Percentiles rank a stretch among this genome's conserved stretches.
Conservation (phyloP, 305 asterid species). For the Plantago rigida region DNA sequence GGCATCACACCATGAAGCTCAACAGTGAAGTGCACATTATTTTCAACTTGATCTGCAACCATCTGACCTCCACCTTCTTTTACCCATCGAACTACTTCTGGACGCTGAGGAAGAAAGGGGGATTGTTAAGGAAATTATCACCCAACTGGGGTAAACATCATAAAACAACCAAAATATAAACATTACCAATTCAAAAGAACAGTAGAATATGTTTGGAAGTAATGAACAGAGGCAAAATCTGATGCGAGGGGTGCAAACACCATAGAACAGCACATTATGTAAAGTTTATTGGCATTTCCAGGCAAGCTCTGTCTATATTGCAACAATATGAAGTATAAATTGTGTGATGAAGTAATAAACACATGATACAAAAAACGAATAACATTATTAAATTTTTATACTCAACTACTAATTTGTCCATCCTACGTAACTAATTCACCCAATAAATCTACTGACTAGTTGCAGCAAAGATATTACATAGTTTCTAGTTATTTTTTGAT, state of each 20-base stretch:
- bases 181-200: neutral
- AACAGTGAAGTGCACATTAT: conserved; percentile 52
- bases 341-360: neutral
- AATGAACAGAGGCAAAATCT: neutral
- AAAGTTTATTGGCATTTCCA: too few relatives aligned
- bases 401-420: too few relatives aligned
- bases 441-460: neutral
- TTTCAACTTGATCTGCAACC: conserved; percentile 47
- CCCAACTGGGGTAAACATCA: neutral
- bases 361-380: neutral
- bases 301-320: neutral
- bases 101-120: conserved; percentile 47
- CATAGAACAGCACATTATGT: neutral
- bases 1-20: conserved; percentile 65
- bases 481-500: neutral
- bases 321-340: neutral
- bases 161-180: neutral
- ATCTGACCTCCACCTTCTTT: conserved; percentile 78
- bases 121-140: conserved; percentile 20
- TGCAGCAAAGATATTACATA: neutral
- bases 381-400: neutral
- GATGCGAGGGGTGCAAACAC: neutral
- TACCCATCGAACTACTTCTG: conserved; percentile 71
- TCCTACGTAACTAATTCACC: neutral
- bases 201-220: neutral